These are phyloP conservation scores for Brassica napus DNA, from an alignment of 345 rosid species.

Conservation along the genomic window Da-Ae NC_063449.1:25763001-25763500, in stretches of 20 bases:
- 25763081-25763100: neutral
- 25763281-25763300: neutral
- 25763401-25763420: conserved; percentile 10
- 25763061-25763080: neutral
- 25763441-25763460: conserved; percentile 32
- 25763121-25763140: neutral
- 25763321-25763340: conserved; percentile 1
- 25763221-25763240: neutral
- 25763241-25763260: neutral
- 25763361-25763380: conserved; percentile 13
- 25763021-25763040: neutral
- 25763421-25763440: conserved; percentile 41
- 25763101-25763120: neutral
- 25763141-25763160: neutral
- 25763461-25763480: conserved; percentile 41
- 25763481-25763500: conserved; percentile 33
- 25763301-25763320: neutral
- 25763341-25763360: conserved; percentile 11
- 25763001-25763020: no score
- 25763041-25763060: neutral
- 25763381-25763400: conserved; percentile 2
- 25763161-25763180: neutral
- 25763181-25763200: neutral
- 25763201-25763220: neutral
- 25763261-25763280: neutral